These are phyloP conservation scores for Phytopythium chamaehyphon DNA, from an alignment of 352 stramenopile genomes.

Conservation along the genomic window DNA sequence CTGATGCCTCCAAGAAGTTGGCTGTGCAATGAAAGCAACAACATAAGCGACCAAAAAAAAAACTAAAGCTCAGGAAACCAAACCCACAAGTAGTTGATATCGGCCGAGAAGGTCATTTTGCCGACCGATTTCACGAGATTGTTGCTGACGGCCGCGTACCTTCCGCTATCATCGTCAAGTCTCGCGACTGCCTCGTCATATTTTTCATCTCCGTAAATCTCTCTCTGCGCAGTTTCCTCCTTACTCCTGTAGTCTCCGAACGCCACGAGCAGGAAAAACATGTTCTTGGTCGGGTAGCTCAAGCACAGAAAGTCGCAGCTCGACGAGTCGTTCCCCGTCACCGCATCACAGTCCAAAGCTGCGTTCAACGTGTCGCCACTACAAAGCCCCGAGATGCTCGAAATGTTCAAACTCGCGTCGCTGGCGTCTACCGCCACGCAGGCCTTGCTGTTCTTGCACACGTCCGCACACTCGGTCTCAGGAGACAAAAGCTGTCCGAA, in stretches of 20 bases:
- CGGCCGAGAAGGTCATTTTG: slow-evolving; percentile 8
- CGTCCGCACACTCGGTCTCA: background rate
- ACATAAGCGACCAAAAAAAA: background rate
- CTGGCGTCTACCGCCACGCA: background rate
- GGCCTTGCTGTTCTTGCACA: background rate
- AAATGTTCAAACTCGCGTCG: background rate
- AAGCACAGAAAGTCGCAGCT: slow-evolving; percentile 3
- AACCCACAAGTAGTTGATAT: background rate
- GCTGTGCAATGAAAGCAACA: background rate
- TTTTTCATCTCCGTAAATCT: slow-evolving; percentile 1
- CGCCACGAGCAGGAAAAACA: slow-evolving; percentile 20
- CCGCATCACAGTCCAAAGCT: background rate
- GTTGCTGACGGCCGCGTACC: slow-evolving; percentile 25
- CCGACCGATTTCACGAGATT: slow-evolving; percentile 15
- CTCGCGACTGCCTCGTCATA: slow-evolving; percentile 9
- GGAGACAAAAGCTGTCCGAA: background rate
- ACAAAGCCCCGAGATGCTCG: background rate
- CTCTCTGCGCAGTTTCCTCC: slow-evolving; percentile 15
- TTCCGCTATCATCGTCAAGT: slow-evolving; percentile 17
- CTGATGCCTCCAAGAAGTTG: slow-evolving; percentile 12
- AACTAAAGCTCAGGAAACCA: background rate
- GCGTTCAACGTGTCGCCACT: background rate
- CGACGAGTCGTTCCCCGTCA: slow-evolving; percentile 1
- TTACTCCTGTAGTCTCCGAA: slow-evolving; percentile 22
- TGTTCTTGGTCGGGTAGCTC: background rate